These are phyloP conservation scores for Arxiozyma telluris DNA, from an alignment of 1,139 yeast species.

Conservation along the genomic window DNA sequence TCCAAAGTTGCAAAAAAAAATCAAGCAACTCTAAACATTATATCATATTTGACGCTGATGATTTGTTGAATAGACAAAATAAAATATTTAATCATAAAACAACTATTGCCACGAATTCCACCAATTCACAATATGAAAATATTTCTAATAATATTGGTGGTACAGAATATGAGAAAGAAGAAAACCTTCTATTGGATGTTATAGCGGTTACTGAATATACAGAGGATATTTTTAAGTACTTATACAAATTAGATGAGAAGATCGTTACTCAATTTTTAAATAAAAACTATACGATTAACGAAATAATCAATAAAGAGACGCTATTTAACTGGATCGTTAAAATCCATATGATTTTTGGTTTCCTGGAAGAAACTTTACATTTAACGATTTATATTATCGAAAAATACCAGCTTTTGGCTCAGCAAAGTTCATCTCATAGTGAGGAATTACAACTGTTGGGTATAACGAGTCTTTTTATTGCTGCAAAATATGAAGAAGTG, in stretches of 20 bases:
- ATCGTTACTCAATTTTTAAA: constrained; percentile 39
- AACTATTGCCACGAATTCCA: neutral
- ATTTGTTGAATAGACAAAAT: no score
- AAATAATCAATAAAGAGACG: constrained; percentile 72
- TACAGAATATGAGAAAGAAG: neutral
- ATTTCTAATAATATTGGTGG: neutral
- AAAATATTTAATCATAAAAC: neutral
- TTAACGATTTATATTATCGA: constrained; percentile 84
- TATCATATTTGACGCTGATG: neutral
- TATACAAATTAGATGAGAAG: constrained; percentile 65
- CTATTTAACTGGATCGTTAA: constrained; percentile 91
- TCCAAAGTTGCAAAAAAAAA: neutral
- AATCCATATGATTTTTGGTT: constrained; percentile 73
- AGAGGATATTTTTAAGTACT: constrained; percentile 69
- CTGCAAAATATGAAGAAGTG: constrained; percentile 91
- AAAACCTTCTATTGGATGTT: neutral
- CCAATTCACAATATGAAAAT: neutral
- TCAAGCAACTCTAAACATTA: neutral
- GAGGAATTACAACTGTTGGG: constrained; percentile 82
- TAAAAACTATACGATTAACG: constrained; percentile 30
- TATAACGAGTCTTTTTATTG: constrained; percentile 77
- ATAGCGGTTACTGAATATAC: constrained; percentile 75
- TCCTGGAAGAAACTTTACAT: constrained; percentile 81
- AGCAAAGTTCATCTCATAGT: constrained; percentile 42
- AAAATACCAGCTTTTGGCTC: constrained; percentile 50